These are phyloP conservation scores for Suillus occidentalis DNA, from an alignment of 768 basidiomycete species.

Conservation along the genomic window DNA sequence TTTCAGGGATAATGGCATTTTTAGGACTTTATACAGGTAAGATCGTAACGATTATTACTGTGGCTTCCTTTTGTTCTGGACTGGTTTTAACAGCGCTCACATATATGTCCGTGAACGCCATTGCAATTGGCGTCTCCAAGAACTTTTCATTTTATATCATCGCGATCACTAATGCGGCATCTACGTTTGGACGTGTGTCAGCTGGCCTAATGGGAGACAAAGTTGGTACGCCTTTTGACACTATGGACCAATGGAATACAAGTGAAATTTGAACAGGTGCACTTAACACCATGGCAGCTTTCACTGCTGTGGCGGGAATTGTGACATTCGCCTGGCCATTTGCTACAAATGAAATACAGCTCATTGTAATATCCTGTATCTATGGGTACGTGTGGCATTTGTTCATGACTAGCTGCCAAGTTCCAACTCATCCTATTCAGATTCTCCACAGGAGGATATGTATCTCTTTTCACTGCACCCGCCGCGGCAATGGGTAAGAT, in stretches of 20 bases:
- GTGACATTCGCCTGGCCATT: slow-evolving; percentile 76
- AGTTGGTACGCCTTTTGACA: slow-evolving; percentile 37
- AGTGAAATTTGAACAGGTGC: slow-evolving; percentile 42
- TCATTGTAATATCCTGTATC: slow-evolving; percentile 55
- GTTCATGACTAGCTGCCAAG: neutral
- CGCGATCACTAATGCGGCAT: slow-evolving; percentile 66
- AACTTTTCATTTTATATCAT: slow-evolving; percentile 65
- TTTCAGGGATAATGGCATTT: slow-evolving; percentile 55
- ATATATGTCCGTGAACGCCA: slow-evolving; percentile 62
- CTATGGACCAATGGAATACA: neutral
- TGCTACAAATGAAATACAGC: slow-evolving; percentile 39
- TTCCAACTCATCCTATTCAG: slow-evolving; percentile 29
- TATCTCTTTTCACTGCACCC: slow-evolving; percentile 56
- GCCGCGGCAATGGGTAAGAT: slow-evolving; percentile 60
- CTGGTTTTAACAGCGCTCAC: slow-evolving; percentile 48
- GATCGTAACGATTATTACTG: slow-evolving; percentile 10
- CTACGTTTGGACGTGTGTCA: slow-evolving; percentile 57
- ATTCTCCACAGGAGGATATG: slow-evolving; percentile 61
- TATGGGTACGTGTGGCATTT: slow-evolving; percentile 54
- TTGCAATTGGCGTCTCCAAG: slow-evolving; percentile 44
- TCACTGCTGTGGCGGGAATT: slow-evolving; percentile 54
- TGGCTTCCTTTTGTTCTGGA: slow-evolving; percentile 11
- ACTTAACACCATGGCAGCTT: slow-evolving; percentile 69
- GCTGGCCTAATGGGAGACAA: slow-evolving; percentile 56
- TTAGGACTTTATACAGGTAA: slow-evolving; percentile 69